Evolutionary conservation across 1,284 basidiomycete species (phyloP).

Genomic region (Mycosarcoma mackinlayi): DNA sequence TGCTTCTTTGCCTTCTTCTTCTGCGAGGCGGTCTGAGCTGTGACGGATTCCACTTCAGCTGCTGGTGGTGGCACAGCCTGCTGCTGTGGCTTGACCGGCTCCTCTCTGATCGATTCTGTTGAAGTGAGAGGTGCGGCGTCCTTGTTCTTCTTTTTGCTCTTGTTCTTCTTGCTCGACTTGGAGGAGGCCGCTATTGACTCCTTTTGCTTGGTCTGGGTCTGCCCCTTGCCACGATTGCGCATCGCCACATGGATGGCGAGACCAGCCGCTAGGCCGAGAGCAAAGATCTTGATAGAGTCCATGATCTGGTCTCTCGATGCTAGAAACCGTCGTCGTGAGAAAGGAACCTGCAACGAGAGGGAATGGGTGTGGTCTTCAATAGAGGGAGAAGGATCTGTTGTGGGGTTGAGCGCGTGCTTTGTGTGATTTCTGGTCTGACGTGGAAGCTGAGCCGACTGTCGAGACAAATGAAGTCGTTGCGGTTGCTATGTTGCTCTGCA

Average conservation of each 20-base stretch:
- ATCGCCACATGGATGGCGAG: conserved; percentile 34
- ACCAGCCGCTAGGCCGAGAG: conserved; percentile 38
- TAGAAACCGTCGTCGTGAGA: background rate
- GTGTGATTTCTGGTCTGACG: conserved; percentile 26
- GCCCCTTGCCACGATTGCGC: conserved; percentile 15
- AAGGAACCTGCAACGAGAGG: background rate
- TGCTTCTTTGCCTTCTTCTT: conserved; percentile 25
- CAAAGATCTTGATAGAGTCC: conserved; percentile 53
- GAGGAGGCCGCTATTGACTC: conserved; percentile 15
- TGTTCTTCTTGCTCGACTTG: conserved; percentile 37
- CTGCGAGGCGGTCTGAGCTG: conserved; percentile 1
- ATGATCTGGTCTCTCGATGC: conserved; percentile 3
- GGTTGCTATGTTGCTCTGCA: too few relatives aligned
- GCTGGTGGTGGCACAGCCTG: too few relatives aligned
- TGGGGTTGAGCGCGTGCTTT: too few relatives aligned
- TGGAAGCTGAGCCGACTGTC: conserved; percentile 12
- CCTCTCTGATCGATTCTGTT: background rate
- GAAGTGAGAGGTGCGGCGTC: background rate
- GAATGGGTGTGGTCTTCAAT: too few relatives aligned
- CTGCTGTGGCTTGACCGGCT: background rate
- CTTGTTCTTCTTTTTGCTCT: conserved; percentile 15
- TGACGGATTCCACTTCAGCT: background rate
- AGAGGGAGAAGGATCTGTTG: too few relatives aligned
- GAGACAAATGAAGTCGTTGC: conserved; percentile 4
- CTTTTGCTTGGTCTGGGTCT: background rate